Evolutionary conservation across 805 yeast species (phyloP), one percentile per base, ranked within the genome.

Genomic region (Nakazawaea ernobii): DNA sequence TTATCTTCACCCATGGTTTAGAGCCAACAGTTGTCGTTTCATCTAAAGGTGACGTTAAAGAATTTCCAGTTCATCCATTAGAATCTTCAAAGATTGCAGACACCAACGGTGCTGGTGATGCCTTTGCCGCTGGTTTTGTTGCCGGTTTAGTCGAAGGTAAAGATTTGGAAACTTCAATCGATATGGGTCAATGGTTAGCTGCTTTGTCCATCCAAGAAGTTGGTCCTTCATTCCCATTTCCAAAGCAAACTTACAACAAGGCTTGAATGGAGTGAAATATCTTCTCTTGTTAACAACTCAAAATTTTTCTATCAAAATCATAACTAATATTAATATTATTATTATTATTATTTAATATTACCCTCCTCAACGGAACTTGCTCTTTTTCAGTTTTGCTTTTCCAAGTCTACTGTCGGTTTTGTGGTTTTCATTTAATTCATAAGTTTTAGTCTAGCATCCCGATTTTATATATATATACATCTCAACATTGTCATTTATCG

Each of bases 31-130:
- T 92, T 53, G 79, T 84, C 32, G 96, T 84, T 52, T 65, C 75
- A 35, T 74, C 69, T 56, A 67, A 65, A 24, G 47, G 46, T 39
- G 50, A 48, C 7, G 29, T 17, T 15, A 68, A 74, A 52, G 74
- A 71, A 61, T 82, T 66, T 74, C 74, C 84, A 43, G 96, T 94
- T 48, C 85, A 79, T 57, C 78, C 83, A 50, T 79, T 94, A 61
- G 85, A 78, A 37, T 58, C 79, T 39, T 68, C 75, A 40, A 75
- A 84, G 68, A 77, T 94, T 51, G 82, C 77, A 50, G 99, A 94
- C 74, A 88, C 98, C 61, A 94, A 92, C 73, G 99, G 99, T 73
- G 98, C 98, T 41, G 98, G 98, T 68, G 97, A 92, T 65, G 97
- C 97, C 11, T 92, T 92, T 63, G 98, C 97, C 48, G 95, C 94